Conservation (phyloP, 495 filamentous ascomycete species). For the Articulospora tetracladia region DNA sequence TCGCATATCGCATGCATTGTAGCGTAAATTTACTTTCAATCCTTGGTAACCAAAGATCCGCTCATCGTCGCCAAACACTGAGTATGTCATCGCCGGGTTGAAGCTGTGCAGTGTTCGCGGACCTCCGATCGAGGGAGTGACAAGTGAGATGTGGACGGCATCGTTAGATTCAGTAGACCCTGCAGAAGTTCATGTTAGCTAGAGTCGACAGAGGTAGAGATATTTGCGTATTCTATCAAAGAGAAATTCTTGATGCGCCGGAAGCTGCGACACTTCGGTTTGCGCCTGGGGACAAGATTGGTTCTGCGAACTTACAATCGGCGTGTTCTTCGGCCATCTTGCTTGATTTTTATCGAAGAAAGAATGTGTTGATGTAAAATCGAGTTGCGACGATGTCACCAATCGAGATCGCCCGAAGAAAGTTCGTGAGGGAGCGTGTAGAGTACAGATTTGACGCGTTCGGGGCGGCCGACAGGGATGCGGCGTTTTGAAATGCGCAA, state of each 20-base stretch:
- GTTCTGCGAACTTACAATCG: slow-evolving; percentile 17
- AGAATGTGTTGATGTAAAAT: no score
- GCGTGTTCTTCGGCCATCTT: slow-evolving; percentile 23
- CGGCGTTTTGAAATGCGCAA: neutral
- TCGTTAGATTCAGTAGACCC: slow-evolving; percentile 76
- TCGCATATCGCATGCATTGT: slow-evolving; percentile 76
- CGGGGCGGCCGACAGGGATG: neutral
- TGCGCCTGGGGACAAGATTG: slow-evolving; percentile 8
- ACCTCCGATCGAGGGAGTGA: slow-evolving; percentile 51
- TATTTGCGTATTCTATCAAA: neutral
- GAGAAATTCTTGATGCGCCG: neutral
- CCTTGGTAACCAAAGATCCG: slow-evolving; percentile 85
- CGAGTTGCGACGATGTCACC: neutral
- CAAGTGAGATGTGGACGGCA: slow-evolving; percentile 65
- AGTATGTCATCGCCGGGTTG: slow-evolving; percentile 82
- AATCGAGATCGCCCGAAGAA: neutral
- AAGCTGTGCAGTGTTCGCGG: slow-evolving; percentile 62
- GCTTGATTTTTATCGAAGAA: neutral
- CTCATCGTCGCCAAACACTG: slow-evolving; percentile 89
- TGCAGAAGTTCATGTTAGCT: slow-evolving; percentile 28
- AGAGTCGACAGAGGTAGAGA: neutral
- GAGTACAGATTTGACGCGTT: slow-evolving; percentile 18
- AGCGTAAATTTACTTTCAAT: slow-evolving; percentile 70
- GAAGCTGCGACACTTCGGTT: slow-evolving; percentile 7
- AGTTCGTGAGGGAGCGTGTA: slow-evolving; percentile 12